Evolutionary conservation across 129 eudicot species (phyloP), one percentile per base, ranked within the genome.

Genomic region (Silybum marianum): DNA sequence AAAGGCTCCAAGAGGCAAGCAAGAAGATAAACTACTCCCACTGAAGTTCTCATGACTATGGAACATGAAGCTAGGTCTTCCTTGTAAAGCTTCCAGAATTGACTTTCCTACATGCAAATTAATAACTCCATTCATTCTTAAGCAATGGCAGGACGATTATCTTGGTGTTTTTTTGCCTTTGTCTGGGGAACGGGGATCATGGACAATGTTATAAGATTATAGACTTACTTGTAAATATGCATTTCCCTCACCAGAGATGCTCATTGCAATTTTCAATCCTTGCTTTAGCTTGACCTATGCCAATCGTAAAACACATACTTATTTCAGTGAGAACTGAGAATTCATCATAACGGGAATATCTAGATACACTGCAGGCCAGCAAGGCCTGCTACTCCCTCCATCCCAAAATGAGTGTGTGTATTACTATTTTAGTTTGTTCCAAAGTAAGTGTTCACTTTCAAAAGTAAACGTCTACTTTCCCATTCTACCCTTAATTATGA

Each of bases 1-100:
- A 85, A 91, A 38, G 98, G 98, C 82, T 94, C 96, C 28, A 94
- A 82, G 8, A 94, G 88, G 78, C 91, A 88, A 23, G 93, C 96
- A 82, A 92, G 90, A 75, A 94, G 92, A 86, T 89, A 90, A 34
- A 94, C 97, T 72, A 94, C 73, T 69, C 97, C 98, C 13, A 86
- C 90, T 8, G 96, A 67, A 74, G 98, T 90, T 86, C 70, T 94
- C 92, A 94, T 88, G 40, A 94, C 96, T 21, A 89, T 68, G 34
- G 97, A 88, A 87, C 98, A 94, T 18, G 91, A 75, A 80, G 88
- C 48, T 19, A 24, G 84, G 69, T 94, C 91, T 83, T 91, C 93
- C 74, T 87, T 91, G 89, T 90, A 94, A 82, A 94, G 95, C 84
- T 86, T 90, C 98, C 98, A 94, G 84, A 94, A 92, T 82, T 94